A percentile compares a stretch with the other conserved stretches of the same genome.
phyloP scores from a whole-genome alignment of 2,329 filamentous ascomycete species.

The Didymella exigua region DNA sequence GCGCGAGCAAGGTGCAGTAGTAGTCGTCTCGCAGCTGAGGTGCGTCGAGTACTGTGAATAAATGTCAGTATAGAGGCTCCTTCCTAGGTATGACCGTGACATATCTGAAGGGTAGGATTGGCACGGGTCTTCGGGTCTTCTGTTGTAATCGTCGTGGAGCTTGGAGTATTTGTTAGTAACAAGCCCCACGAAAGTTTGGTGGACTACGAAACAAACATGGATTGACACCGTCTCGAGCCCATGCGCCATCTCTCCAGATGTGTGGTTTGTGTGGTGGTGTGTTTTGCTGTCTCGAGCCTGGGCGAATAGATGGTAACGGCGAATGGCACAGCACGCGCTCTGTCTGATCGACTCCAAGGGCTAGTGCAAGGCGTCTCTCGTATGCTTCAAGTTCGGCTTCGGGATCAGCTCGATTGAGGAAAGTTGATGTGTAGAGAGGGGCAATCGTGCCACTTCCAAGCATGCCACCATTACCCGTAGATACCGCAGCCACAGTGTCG shows the following conservation, averaged over 20 bases:
- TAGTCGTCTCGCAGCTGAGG: conserved; percentile 91
- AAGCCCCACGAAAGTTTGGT: conserved; percentile 18
- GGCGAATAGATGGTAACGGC: conserved; percentile 6
- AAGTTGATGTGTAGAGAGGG: conserved; percentile 64
- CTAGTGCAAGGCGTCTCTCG: conserved; percentile 75
- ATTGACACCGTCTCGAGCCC: conserved; percentile 43
- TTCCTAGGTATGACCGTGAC: conserved; percentile 32
- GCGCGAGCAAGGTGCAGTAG: conserved; percentile 90
- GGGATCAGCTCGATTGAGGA: conserved; percentile 56
- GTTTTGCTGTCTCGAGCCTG: conserved; percentile 9
- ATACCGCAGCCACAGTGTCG: conserved; percentile 56
- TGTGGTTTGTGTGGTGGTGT: conserved; percentile 21
- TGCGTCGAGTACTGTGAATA: conserved; percentile 78
- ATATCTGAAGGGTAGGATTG: conserved; percentile 78
- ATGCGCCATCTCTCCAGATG: conserved; percentile 51
- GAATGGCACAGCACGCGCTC: conserved; percentile 64
- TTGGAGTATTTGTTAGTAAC: conserved; percentile 20
- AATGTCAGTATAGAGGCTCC: conserved; percentile 38
- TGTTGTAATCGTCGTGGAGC: conserved; percentile 34
- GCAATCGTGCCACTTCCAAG: conserved; percentile 75
- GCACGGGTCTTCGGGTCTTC: conserved; percentile 56
- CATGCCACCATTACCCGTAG: conserved; percentile 68
- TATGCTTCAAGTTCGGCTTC: conserved; percentile 72
- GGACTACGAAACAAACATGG: conserved; percentile 39
- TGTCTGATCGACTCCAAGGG: conserved; percentile 77